A percentile compares a stretch with the other conserved stretches of the same genome.
Evolutionary conservation across 176 grass and related monocot species (phyloP).

Genomic region (Leersia perrieri): DNA sequence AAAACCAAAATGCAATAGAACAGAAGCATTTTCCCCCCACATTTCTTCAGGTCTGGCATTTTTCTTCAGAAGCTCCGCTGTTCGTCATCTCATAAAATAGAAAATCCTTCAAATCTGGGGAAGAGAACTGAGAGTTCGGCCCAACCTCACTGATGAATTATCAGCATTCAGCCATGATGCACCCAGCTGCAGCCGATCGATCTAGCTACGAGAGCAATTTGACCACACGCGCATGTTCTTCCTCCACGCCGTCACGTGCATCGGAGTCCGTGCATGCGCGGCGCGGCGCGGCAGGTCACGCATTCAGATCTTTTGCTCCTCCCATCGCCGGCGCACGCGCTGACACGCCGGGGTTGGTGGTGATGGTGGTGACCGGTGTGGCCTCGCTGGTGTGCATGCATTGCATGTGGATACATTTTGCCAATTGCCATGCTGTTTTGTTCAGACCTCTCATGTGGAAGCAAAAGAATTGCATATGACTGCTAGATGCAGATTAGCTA

Average conservation of each 20-base stretch:
- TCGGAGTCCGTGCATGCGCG: not conserved
- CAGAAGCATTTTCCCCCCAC: not conserved
- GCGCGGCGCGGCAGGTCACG: not conserved
- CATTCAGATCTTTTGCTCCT: slow-evolving; percentile 16
- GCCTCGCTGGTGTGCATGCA: slow-evolving; percentile 35
- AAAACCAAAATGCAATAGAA: not conserved
- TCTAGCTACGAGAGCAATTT: not conserved
- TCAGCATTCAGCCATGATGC: not conserved
- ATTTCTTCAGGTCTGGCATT: not conserved
- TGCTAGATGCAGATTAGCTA: not conserved
- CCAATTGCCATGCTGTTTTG: slow-evolving; percentile 35
- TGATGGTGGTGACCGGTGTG: not conserved
- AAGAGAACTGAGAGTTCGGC: not conserved
- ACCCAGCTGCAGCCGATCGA: not conserved
- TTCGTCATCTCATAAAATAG: not conserved
- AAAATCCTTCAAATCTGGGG: not conserved
- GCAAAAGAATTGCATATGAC: not conserved
- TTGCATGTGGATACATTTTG: slow-evolving; percentile 14
- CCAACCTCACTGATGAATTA: not conserved
- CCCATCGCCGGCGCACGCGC: not conserved
- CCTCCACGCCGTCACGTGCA: slow-evolving; percentile 28
- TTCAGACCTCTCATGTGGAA: slow-evolving; percentile 26
- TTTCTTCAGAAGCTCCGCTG: no score
- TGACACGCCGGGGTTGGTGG: slow-evolving; percentile 12
- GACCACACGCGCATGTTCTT: slow-evolving; percentile 26